These are phyloP conservation scores for Xeromyces bisporus DNA, from an alignment of 495 filamentous ascomycete species.

Conservation along the genomic window DNA sequence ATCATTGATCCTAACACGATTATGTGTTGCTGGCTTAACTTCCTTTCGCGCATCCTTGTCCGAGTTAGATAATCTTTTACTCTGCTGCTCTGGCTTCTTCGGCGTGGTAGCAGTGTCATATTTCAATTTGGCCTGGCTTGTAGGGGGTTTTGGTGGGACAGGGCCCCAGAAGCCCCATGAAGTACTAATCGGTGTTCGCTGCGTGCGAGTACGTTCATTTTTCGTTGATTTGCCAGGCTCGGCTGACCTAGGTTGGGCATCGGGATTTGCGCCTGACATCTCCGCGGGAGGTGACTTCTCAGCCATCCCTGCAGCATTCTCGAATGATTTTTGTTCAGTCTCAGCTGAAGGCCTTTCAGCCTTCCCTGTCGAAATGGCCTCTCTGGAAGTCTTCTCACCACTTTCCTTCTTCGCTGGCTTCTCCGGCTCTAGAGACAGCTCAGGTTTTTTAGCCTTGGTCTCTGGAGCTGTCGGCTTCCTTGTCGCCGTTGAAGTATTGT, in stretches of 20 bases:
- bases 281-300: constrained; percentile 8
- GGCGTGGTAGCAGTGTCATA: constrained; percentile 12
- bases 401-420: neutral
- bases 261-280: constrained; percentile 28
- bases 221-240: constrained; percentile 30
- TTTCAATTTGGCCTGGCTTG: constrained; percentile 23
- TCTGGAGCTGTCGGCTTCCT: constrained; percentile 3
- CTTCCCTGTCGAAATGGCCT: neutral
- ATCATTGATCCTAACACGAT: constrained; percentile 33
- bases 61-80: constrained; percentile 36
- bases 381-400: neutral
- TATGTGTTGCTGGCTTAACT: constrained; percentile 19
- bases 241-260: constrained; percentile 35
- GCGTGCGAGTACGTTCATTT: constrained; percentile 42
- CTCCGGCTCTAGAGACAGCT: constrained; percentile 1
- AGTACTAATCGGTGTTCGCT: constrained; percentile 26
- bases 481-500: constrained; percentile 13
- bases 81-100: constrained; percentile 31
- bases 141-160: constrained; percentile 28
- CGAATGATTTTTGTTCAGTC: too few relatives aligned
- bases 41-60: constrained; percentile 33
- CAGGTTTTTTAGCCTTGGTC: constrained; percentile 3
- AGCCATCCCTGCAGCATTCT: constrained; percentile 6
- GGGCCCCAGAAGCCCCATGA: constrained; percentile 46
- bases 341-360: too few relatives aligned